Base-by-base conservation (phyloP, 2,329 filamentous ascomycete species). In the Fusarium illudens region DNA sequence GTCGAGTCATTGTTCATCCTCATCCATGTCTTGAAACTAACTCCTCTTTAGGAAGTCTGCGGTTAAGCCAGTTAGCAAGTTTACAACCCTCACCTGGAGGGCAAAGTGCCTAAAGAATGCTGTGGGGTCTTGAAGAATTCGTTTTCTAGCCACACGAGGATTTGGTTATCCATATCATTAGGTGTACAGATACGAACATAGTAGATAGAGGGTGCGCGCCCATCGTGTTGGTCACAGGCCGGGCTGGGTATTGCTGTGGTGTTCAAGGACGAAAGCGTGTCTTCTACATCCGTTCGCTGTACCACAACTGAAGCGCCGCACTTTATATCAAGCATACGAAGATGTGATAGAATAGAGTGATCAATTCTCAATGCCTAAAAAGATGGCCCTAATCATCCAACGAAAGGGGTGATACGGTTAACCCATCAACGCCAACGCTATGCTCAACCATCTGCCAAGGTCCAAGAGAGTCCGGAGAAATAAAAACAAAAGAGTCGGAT, bases 401-500 rank as follows among this genome's bases (percentile, higher is more conserved):
- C 17, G 32, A 30, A 37, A 10, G 22, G n/a, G 25, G 20, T 17
- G 17, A n/a, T 32, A 12, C 7, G 4, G 12, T 25, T 25, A 63
- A 36, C n/a, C 48, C 50, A 44, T 48, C 48, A 71, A 72, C 71
- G 70, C 71, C 70, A 51, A 64, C 71, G 71, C 71, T 73, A 73
- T 72, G 70, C 55, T 60, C 46, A 56, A 32, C 25, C 11, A 62
- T 29, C 22, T 25, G 37, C 29, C 15, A 20, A 11, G 15, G 11
- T 32, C 11, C 29, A 32, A 15, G n/a, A 51, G 15, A 5, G 12
- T 19, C 15, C 25, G n/a, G n/a, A n/a, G n/a, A 29, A 19, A 34
- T 29, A 9, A 19, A 33, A 17, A 8, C 1, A 20, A 32, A 44
- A 4, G 22, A 44, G 39, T 22, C 12, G 6, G 39, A 17, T 27